Conservation (phyloP, 257 asterid species). For the Ilex asprella region DNA sequence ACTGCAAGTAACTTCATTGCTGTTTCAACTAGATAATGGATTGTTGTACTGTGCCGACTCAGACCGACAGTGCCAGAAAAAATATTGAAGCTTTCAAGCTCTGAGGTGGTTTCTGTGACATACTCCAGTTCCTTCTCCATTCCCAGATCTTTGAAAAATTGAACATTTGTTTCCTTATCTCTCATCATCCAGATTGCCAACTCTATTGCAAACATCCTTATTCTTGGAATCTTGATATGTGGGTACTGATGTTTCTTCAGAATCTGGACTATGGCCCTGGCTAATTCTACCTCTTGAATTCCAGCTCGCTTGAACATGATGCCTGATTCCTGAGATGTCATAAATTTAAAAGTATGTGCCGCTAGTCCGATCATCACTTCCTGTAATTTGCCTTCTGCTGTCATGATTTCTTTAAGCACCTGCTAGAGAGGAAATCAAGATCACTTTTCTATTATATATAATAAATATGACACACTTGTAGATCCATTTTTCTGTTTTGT, state of each 20-base stretch:
- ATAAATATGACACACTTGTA: too few species aligned
- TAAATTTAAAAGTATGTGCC: too few species aligned
- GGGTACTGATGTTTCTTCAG: constrained; percentile 27
- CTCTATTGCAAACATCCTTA: too few species aligned
- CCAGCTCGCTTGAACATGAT: constrained; percentile 31
- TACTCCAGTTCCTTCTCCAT: constrained; percentile 55
- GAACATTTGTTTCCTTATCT: constrained; percentile 28
- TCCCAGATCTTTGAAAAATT: constrained; percentile 39
- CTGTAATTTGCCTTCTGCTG: constrained; percentile 28
- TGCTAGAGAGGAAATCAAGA: constrained; percentile 17
- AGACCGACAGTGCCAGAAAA: constrained; percentile 82
- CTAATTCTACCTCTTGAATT: constrained; percentile 44
- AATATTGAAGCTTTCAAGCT: constrained; percentile 78
- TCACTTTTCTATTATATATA: too few species aligned
- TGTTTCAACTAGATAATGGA: constrained; percentile 52
- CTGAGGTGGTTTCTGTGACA: constrained; percentile 68
- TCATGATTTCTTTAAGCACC: constrained; percentile 75
- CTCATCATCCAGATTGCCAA: constrained; percentile 15
- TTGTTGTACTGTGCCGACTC: constrained; percentile 47
- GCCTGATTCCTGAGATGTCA: constrained; percentile 14
- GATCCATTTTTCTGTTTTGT: too few species aligned
- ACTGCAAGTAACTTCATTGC: constrained; percentile 50
- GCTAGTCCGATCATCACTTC: too few species aligned
- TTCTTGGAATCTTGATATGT: too few species aligned
- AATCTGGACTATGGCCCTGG: constrained; percentile 34